Evolutionary conservation across 2,329 filamentous ascomycete genomes (phyloP).

Genomic region (Macrophomina pseudophaseolina): DNA sequence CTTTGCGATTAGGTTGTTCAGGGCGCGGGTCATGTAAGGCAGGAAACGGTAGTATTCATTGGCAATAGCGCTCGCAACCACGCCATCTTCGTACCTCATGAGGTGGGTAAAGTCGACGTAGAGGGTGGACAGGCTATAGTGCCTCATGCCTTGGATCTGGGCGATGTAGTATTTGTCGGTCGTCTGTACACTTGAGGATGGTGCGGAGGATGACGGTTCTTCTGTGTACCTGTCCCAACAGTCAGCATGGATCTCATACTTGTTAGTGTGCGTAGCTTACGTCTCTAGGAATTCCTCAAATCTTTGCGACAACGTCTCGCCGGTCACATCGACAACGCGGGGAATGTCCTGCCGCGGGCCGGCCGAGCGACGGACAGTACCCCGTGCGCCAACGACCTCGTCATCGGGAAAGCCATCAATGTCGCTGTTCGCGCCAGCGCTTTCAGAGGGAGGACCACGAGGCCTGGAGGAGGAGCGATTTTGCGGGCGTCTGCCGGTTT

Average conservation of each 20-base stretch:
- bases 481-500: constrained; percentile 43
- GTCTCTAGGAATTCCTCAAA: constrained; percentile 82
- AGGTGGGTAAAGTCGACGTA: constrained; percentile 90
- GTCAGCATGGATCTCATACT: constrained; percentile 15
- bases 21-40: constrained; percentile 83
- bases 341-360: constrained; percentile 64
- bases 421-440: constrained; percentile 60
- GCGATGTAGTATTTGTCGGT: constrained; percentile 85
- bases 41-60: constrained; percentile 94
- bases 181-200: constrained; percentile 71
- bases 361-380: constrained; percentile 52
- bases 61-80: constrained; percentile 83
- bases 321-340: constrained; percentile 76
- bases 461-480: constrained; percentile 61
- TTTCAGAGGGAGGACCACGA: constrained; percentile 57
- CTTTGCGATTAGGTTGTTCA: constrained; percentile 93
- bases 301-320: constrained; percentile 73
- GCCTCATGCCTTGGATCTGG: constrained; percentile 78
- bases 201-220: constrained; percentile 67
- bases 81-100: constrained; percentile 74
- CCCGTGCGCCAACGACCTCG: constrained; percentile 61
- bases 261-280: constrained; percentile 52
- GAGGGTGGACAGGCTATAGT: constrained; percentile 78
- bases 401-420: constrained; percentile 65
- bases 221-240: constrained; percentile 63